These are phyloP conservation scores for Thymus quinquecostatus DNA, from an alignment of 257 asterid species.

Conservation along the genomic window DNA sequence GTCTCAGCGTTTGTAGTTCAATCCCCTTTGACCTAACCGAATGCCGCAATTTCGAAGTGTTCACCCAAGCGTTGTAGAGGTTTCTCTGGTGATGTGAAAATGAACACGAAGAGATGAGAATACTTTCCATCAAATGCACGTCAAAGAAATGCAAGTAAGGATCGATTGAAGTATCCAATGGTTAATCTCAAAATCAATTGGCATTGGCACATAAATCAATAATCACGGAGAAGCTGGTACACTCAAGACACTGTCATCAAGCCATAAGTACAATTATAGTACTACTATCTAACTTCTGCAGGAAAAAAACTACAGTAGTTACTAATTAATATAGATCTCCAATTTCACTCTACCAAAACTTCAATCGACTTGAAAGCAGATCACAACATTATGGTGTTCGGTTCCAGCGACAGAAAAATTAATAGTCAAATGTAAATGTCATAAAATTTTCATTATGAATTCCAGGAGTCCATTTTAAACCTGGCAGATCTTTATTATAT, in stretches of 20 bases:
- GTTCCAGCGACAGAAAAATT: background rate
- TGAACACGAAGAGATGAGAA: constrained; percentile 24
- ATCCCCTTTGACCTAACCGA: constrained; percentile 62
- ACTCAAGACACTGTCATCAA: constrained; percentile 12
- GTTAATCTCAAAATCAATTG: constrained; percentile 6
- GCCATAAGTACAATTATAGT: background rate
- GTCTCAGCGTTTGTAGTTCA: constrained; percentile 58
- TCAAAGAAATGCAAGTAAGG: constrained; percentile 8
- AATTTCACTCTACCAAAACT: constrained; percentile 13
- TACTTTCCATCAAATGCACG: constrained; percentile 14
- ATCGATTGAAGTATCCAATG: background rate
- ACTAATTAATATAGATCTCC: background rate
- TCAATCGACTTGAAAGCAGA: constrained; percentile 25
- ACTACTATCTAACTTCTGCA: background rate
- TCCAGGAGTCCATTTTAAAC: constrained; percentile 2
- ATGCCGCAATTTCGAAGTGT: constrained; percentile 62
- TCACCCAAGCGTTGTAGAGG: constrained; percentile 73
- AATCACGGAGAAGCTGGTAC: background rate
- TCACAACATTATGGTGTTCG: background rate
- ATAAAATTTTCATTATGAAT: background rate
- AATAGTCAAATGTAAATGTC: background rate
- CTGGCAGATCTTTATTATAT: background rate
- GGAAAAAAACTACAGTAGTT: background rate
- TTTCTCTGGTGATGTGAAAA: constrained; percentile 58
- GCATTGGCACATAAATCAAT: background rate